Base-by-base conservation (phyloP, 768 basidiomycete species). In the Amyloporia xantha region DNA sequence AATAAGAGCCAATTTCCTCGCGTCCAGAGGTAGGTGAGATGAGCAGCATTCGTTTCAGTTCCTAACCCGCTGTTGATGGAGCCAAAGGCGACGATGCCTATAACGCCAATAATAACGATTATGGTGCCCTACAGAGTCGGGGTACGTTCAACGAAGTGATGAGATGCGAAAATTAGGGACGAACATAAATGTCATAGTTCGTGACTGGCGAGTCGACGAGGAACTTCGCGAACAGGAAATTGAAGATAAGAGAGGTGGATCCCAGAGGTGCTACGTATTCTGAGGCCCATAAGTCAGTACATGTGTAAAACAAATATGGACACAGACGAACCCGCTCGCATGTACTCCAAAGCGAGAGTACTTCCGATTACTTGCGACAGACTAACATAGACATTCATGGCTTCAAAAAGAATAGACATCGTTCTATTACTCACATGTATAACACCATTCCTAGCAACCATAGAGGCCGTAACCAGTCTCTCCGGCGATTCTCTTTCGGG, bases 241-340 rank as follows among this genome's bases (percentile, higher is more conserved):
- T 98, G 73, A 98, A 97, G 48, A 98, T 82, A 53, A 98, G 80
- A 11, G 91, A 89, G 10, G 91, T 87, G 0, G 91, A 91, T 12
- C 95, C 94, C 3, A 98, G 77, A 2, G 94, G 94, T 1, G 95
- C 95, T 48, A 98, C 94, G 65, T 96, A 97, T 79, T 95, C 90
- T 81, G 67, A 13, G 49, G 48, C 51, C 60, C 5, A 5, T 23
- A 21, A 27, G 28, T 26, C 13, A 40, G 17, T 21, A 45, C 44
- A 24, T 1, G 21, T 39, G 10, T 21, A 21, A 40, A n/a, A 60
- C 47, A 41, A 30, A 10, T 12, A 19, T 28, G 20, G 24, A 2
- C 30, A 28, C 33, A 55, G 38, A 61, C 74, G 37, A 40, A 79
- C 86, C 85, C 54, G 90, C 91, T 52, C 91, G 82, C 76, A 93